A percentile compares a stretch with the other conserved stretches of the same genome.
Evolutionary conservation across 2,329 filamentous ascomycete genomes (phyloP).

Genomic region (Ascochyta fabae): DNA sequence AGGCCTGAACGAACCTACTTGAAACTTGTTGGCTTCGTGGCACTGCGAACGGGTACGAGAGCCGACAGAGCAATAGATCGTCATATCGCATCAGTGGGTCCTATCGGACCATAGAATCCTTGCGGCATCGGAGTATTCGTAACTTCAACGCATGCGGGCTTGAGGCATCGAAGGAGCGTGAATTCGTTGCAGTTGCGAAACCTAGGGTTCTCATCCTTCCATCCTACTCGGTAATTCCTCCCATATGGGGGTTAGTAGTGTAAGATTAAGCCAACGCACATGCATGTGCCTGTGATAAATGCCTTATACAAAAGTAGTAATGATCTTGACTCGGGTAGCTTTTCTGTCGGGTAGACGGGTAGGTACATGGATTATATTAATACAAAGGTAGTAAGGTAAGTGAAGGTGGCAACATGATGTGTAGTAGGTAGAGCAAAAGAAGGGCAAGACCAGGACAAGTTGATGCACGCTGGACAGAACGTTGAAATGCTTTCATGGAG

Average conservation of each 20-base stretch:
- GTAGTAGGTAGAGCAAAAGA: background rate
- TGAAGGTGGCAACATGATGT: background rate
- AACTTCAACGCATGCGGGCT: too few relatives aligned
- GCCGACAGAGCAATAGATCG: background rate
- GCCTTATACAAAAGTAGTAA: too few relatives aligned
- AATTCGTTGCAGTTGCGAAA: background rate
- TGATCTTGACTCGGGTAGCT: too few relatives aligned
- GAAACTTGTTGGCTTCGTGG: too few relatives aligned
- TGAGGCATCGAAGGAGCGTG: too few relatives aligned
- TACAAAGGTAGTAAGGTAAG: background rate
- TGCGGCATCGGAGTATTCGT: background rate
- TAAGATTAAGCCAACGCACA: background rate
- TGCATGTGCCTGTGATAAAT: background rate
- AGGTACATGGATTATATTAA: constrained; percentile 4
- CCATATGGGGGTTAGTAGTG: background rate
- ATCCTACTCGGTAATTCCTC: background rate
- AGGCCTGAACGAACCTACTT: too few relatives aligned
- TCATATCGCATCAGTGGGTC: background rate
- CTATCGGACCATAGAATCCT: background rate
- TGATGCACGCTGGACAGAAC: constrained; percentile 2
- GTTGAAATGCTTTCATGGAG: background rate
- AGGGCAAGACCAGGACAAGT: background rate
- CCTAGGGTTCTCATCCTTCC: background rate
- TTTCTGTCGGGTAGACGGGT: background rate
- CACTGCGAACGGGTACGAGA: background rate